Base-by-base conservation (phyloP, 208 protist species). In the Trypanosoma lewisi region DNA sequence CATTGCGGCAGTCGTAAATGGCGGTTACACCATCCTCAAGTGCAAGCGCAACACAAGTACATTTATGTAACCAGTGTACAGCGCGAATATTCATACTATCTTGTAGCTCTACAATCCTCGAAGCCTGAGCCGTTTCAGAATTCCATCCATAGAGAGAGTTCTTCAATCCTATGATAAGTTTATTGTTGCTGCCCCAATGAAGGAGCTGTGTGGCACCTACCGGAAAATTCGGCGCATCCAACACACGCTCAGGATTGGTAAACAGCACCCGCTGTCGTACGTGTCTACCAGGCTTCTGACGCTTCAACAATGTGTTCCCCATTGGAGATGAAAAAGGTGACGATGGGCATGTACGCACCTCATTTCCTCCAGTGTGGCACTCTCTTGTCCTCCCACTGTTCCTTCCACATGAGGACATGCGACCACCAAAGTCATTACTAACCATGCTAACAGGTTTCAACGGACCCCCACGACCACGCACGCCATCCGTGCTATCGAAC, bases 181-280 rank as follows among this genome's bases (percentile, higher is more conserved):
- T 80, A 62, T 94, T 89, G 67, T 94, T 91, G 36, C 70, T 77
- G 12, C 84, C 88, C 85, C 88, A 94, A 75, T 94, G 77, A 36
- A 94, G 75, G 28, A 91, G 77, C 67, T 94, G 85, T 14, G 68
- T 61, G 2, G 81, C 69, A 28, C 66, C 54, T 42, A 67, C 33
- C 11, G 82, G 80, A 61, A 93, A 90, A 61, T 90, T 73, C 5
- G 84, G 88, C 11, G 88, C 88, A 58, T 92, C 88, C 30, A 94
- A 71, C 5, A 91, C 83, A 21, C 84, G 73, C 52, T 90, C 78
- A 2, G 88, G 88, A 33, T 88, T 91, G 3, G 85, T 81, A 71
- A 75, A 81, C 50, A 90, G 73, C 25, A 87, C 70, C 49, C 70
- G 62, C 42, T 76, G 70, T 23, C 50, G 4, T 30, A 33, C 11